A percentile compares a stretch with the other conserved stretches of the same genome.
These are phyloP conservation scores for Porphyridium purpureum DNA, from an alignment of 23 red algal species.

Conservation along the genomic window DNA sequence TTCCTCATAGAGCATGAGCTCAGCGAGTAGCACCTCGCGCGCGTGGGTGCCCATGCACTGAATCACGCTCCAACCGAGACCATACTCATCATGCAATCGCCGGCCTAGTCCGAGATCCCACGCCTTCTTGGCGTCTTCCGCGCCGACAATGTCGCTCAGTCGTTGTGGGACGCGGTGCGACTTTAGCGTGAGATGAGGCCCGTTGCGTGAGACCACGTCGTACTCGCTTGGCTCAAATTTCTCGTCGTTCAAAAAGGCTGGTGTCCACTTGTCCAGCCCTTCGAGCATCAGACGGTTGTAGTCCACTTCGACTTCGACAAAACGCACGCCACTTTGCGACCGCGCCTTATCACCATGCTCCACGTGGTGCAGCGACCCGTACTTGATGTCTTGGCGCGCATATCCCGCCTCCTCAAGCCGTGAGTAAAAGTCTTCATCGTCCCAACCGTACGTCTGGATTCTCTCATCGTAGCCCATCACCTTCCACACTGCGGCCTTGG, in stretches of 20 bases:
- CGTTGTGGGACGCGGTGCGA: background rate
- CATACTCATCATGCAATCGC: constrained; percentile 3
- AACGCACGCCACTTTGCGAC: constrained; percentile 24
- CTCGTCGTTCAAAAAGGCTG: no score
- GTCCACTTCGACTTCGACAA: constrained; percentile 42
- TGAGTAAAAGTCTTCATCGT: constrained; percentile 57
- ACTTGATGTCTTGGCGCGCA: constrained; percentile 13
- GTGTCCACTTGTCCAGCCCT: constrained; percentile 18
- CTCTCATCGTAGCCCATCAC: constrained; percentile 55
- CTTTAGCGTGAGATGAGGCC: background rate
- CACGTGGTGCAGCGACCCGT: constrained; percentile 21
- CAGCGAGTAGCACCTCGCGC: background rate
- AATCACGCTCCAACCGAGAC: background rate
- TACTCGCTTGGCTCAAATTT: background rate
- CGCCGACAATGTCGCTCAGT: background rate
- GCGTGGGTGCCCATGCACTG: background rate
- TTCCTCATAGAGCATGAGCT: constrained; percentile 1
- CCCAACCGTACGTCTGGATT: constrained; percentile 61
- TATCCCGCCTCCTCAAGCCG: constrained; percentile 21
- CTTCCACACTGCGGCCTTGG: constrained; percentile 17
- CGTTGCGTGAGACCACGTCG: background rate
- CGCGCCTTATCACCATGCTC: constrained; percentile 22
- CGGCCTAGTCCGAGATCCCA: constrained; percentile 1
- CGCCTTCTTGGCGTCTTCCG: background rate
- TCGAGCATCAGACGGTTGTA: constrained; percentile 47